Evolutionary conservation across 169 alveolate species (phyloP).

Genomic region (Babesia gibsoni): DNA sequence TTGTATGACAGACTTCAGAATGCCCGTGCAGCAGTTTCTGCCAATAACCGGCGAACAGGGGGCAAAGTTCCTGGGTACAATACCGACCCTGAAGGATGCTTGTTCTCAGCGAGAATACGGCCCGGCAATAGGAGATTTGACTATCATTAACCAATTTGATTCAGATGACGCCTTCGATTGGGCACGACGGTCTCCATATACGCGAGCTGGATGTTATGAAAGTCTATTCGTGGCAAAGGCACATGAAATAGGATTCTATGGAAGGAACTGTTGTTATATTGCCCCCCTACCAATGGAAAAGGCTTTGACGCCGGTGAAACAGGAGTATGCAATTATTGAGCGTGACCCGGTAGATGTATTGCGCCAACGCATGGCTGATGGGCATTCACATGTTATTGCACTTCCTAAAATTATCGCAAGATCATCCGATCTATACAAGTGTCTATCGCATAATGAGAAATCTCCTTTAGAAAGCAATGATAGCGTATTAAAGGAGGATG

Average conservation of each 20-base stretch:
- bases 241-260: conserved; percentile 60
- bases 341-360: conserved; percentile 48
- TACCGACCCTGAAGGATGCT: conserved; percentile 26
- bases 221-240: conserved; percentile 60
- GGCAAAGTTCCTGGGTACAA: conserved; percentile 9
- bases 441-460: background rate
- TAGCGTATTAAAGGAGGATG: background rate
- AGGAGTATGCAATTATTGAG: conserved; percentile 43
- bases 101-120: conserved; percentile 9
- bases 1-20: conserved; percentile 34
- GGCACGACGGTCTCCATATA: conserved; percentile 61
- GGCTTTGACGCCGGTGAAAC: conserved; percentile 32
- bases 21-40: conserved; percentile 53
- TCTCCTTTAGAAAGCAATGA: background rate
- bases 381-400: conserved; percentile 31
- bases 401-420: conserved; percentile 35
- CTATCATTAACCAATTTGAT: conserved; percentile 55
- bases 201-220: conserved; percentile 65
- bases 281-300: conserved; percentile 61
- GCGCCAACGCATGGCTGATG: conserved; percentile 36
- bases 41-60: conserved; percentile 42
- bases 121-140: conserved; percentile 47
- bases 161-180: conserved; percentile 63
- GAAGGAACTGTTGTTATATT: conserved; percentile 37
- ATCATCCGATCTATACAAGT: background rate